phyloP scores from a whole-genome alignment of 192 early-diverging fungal genomes.

The Thoreauomyces humboldtii region DNA sequence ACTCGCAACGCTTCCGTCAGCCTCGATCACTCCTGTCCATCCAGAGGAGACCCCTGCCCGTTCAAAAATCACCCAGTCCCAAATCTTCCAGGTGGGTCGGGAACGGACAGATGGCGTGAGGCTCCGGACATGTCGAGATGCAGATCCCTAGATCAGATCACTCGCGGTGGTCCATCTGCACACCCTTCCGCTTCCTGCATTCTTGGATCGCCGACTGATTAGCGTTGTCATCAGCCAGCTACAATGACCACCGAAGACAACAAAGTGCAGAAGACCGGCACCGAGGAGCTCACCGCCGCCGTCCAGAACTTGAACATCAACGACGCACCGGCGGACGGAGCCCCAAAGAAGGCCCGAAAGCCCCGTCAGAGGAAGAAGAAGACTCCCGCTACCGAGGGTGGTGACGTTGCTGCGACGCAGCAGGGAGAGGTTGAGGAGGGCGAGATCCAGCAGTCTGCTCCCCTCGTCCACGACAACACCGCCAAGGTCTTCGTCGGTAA shows the following conservation, averaged over 20 bases:
- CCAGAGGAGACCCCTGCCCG: background rate
- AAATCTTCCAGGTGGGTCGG: background rate
- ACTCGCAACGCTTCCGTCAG: too few species aligned
- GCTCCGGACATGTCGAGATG: background rate
- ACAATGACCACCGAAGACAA: conserved; percentile 12
- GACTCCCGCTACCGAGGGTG: background rate
- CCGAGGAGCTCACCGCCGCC: conserved; percentile 4
- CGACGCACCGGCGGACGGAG: conserved; percentile 7
- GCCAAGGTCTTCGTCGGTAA: conserved; percentile 96
- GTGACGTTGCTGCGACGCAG: background rate
- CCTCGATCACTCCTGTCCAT: background rate
- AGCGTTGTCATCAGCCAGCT: too few species aligned
- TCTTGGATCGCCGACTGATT: conserved; percentile 3
- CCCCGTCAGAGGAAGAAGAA: conserved; percentile 5
- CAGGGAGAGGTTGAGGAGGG: conserved; percentile 7
- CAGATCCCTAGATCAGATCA: background rate
- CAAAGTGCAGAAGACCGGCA: conserved; percentile 8
- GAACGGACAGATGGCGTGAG: background rate
- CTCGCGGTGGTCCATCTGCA: background rate
- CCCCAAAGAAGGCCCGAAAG: conserved; percentile 6
- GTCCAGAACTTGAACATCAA: conserved; percentile 15
- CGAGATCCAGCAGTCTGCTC: conserved; percentile 2
- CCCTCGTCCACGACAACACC: conserved; percentile 27
- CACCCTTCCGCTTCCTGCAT: background rate
- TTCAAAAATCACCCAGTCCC: background rate